Base-by-base conservation (phyloP, 2,329 filamentous ascomycete genomes). In the Claviceps maximensis region DNA sequence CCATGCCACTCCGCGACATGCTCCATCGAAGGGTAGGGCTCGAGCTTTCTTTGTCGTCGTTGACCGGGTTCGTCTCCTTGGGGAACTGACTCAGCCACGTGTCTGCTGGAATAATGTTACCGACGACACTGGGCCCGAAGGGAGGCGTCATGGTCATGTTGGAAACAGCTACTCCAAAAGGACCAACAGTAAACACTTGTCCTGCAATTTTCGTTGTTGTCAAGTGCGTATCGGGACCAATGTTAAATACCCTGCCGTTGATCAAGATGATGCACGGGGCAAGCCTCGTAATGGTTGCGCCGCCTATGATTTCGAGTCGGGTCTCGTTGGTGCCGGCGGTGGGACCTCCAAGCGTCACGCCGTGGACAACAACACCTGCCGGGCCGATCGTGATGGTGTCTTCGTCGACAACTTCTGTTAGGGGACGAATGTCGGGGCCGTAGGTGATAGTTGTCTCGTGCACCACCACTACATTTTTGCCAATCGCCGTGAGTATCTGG, bases 341-440 rank as follows among this genome's bases (percentile, higher is more conserved):
- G 2, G 62, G 56, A 0, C 75, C 76, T 19, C 75, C 75, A 0
- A 78, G 53, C 0, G 69, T 73, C 31, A 63, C 66, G 31, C 68
- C 67, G 56, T 65, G 69, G 2, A 73, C 60, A 2, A 67, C 58
- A 6, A 78, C 60, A 21, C 72, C 75, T 0, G 61, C 62, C 3
- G 76, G 71, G 0, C 73, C 76, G 50, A 82, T 67, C 1, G 72
- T 69, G 55, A 82, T 66, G 4, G 72, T 74, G 42, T 78, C 75
- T 17, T 74, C 76, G 54, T 72, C 71, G 27, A 83, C 60, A 2
- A 73, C 65, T 15, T 67, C 65, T 0, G 69, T 69, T 0, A 63
- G 61, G 1, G 59, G 62, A 3, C 67, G 56, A 3, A 64, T 62
- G 29, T 58, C 60, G 0, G 65, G 61, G 1, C 71, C 71, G 56